Percentiles rank a stretch among this genome's conserved stretches.
Conservation (phyloP, 441 rosid species). For the Corymbia citriodora region DNA sequence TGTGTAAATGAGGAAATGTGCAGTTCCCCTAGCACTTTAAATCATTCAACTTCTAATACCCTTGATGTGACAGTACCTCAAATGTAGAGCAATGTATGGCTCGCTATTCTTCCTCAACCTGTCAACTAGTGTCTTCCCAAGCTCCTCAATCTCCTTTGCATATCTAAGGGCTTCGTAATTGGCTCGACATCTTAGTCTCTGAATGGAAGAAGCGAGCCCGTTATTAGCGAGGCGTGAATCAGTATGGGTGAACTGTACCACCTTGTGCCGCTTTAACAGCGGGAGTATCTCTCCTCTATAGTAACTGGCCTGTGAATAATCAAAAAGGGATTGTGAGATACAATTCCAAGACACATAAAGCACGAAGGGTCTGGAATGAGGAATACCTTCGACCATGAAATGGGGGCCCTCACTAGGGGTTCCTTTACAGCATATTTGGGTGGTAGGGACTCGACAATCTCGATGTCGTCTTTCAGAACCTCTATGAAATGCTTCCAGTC, state of each 20-base stretch:
- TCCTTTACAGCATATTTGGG: slow-evolving; percentile 35
- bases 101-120: slow-evolving; percentile 59
- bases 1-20: neutral
- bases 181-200: slow-evolving; percentile 87
- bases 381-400: slow-evolving; percentile 97
- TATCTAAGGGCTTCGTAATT: slow-evolving; percentile 77
- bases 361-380: neutral
- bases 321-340: neutral
- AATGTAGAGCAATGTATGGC: slow-evolving; percentile 80
- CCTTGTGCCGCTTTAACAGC: slow-evolving; percentile 65
- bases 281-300: slow-evolving; percentile 69
- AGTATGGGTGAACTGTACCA: slow-evolving; percentile 76
- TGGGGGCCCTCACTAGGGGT: slow-evolving; percentile 75
- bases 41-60: neutral
- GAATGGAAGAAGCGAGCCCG: slow-evolving; percentile 65
- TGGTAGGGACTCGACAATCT: slow-evolving; percentile 79
- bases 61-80: slow-evolving; percentile 41
- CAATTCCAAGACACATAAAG: slow-evolving; percentile 1
- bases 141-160: slow-evolving; percentile 60
- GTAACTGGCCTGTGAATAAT: slow-evolving; percentile 74
- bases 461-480: slow-evolving; percentile 60
- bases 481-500: slow-evolving; percentile 89
- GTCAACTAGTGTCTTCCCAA: slow-evolving; percentile 59
- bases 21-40: neutral
- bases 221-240: slow-evolving; percentile 91